Evolutionary conservation across 352 stramenopile species (phyloP).

Genomic region (Phytophthora meadii): DNA sequence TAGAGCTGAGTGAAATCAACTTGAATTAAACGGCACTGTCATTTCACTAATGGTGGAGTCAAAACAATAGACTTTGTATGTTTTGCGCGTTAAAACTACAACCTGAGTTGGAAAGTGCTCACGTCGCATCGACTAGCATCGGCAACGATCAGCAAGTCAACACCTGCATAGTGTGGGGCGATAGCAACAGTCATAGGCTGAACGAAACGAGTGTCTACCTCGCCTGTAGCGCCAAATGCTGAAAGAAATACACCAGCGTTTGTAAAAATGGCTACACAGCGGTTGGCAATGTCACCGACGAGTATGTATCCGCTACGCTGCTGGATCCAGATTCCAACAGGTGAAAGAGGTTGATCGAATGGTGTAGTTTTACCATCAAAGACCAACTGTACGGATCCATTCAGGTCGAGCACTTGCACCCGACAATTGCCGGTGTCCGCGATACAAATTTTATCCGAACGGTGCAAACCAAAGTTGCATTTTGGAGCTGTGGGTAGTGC

Average conservation of each 20-base stretch:
- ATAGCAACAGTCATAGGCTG: slow-evolving; percentile 43
- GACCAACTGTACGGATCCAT: slow-evolving; percentile 38
- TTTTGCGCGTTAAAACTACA: slow-evolving; percentile 5
- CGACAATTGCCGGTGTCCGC: slow-evolving; percentile 62
- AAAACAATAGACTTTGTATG: slow-evolving; percentile 32
- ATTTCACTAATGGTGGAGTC: slow-evolving; percentile 8
- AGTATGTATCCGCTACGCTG: slow-evolving; percentile 58
- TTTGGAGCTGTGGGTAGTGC: slow-evolving; percentile 38
- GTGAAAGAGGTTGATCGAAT: slow-evolving; percentile 52
- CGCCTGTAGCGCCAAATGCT: slow-evolving; percentile 55
- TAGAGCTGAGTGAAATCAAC: slow-evolving; percentile 67
- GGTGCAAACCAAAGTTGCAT: slow-evolving; percentile 62
- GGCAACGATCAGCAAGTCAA: slow-evolving; percentile 28
- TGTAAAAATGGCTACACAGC: slow-evolving; percentile 54
- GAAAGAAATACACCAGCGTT: slow-evolving; percentile 53
- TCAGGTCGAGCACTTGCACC: slow-evolving; percentile 55
- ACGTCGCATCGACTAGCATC: slow-evolving; percentile 45
- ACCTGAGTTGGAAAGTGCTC: slow-evolving; percentile 42
- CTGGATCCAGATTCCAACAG: slow-evolving; percentile 51
- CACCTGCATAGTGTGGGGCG: neutral
- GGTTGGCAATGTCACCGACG: slow-evolving; percentile 49
- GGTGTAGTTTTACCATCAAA: slow-evolving; percentile 48
- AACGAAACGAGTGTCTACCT: slow-evolving; percentile 51
- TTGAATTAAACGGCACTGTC: slow-evolving; percentile 40
- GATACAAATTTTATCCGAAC: slow-evolving; percentile 58